Base-by-base conservation (phyloP, 805 yeast genomes). In the Kuraishia piskuri region DNA sequence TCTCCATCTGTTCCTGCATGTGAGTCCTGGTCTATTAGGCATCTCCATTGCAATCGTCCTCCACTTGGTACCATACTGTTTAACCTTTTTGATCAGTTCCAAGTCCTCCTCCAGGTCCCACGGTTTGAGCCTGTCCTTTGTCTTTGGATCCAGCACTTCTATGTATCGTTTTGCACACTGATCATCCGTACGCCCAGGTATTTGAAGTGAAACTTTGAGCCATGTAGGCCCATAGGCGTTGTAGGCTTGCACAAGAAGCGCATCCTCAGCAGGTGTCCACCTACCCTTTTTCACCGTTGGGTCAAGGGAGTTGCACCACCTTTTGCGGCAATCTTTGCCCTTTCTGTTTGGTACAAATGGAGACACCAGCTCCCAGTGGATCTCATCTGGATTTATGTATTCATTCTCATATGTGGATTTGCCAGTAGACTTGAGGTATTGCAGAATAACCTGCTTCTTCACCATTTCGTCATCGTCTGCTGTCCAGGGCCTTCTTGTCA, bases 1-100 rank as follows among this genome's bases (percentile, higher is more conserved):
- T 59, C 97, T 78, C 97, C 97, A 91, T 57, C 97, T 76, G 68
- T 91, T 91, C 57, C 98, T 74, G 66, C 97, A 90, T 0, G 96
- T 89, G 54, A 91, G 76, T 57, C 94, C 84, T 4, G 97, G 96
- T 53, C 98, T 72, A 48, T 91, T 86, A 46, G 79, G 76, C 75
- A 91, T 80, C 50, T 81, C 84, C 47, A 69, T 63, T 1, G 95
- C 82, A 1, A 91, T 86, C 1, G 86, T 80, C 60, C 94, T 78
- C 98, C 98, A 91, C 63, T 87, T 85, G 0, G 97, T 88, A 31
- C 97, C 97, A 63, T 82, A 79, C 44, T 68, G 65, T 61, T 83
- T 82, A 22, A 90, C 91, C 59, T 82, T 77, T 48, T 75, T 74
- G n/a, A 90, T 80, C 52, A 91, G 70, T 54, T 71, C 68, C 45